Base-by-base conservation (phyloP, 2,329 filamentous ascomycete genomes). In the Verticillium dahliae region DNA sequence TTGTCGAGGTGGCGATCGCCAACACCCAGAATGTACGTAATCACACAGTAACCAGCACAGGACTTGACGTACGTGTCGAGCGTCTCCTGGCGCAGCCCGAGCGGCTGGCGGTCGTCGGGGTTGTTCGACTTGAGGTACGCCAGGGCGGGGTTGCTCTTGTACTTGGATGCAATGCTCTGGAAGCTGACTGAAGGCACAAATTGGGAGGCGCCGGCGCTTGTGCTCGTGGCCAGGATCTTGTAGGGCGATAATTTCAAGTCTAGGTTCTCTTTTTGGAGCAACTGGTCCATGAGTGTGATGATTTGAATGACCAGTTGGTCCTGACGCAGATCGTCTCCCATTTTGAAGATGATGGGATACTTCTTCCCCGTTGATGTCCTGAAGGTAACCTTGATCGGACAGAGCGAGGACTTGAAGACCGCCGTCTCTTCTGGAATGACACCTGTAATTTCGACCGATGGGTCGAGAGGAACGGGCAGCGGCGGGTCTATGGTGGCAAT, bases 1-100 rank as follows among this genome's bases (percentile, higher is more conserved):
- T 99, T 99, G 73, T 99, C 95, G 2, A 98, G 83, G 75, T 99
- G 95, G 1, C 95, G 88, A 73, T 99, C 95, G 22, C 95, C 95
- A 2, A 99, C 95, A 37, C 95, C 96, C 13, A 99, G 85, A 15
- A 99, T 90, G 74, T 99, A 99, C 0, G 96, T 99, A 67, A 99
- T 97, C 14, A 99, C 95, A 74, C 95, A 98, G 76, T 99, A 99
- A 38, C 95, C 95, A 0, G 95, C 95, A 71, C 95, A 97, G 0
- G 92, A 97, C 72, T 93, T 94, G 71, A 98, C 88, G 72, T 97
- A 99, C 1, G 90, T 97, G 68, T 99, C 95, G 77, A 99, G 89
- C 0, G 91, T 89, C 71, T 97, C 94, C 72, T 94, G 93, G 34
- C 93, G 90, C 34, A 99, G 88, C 1, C 94, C 92, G 1, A 96